Percentiles rank a stretch among this genome's conserved stretches.
These are phyloP conservation scores for Stephanodiscus minutulus DNA, from an alignment of 108 stramenopile species.

Conservation along the genomic window DNA sequence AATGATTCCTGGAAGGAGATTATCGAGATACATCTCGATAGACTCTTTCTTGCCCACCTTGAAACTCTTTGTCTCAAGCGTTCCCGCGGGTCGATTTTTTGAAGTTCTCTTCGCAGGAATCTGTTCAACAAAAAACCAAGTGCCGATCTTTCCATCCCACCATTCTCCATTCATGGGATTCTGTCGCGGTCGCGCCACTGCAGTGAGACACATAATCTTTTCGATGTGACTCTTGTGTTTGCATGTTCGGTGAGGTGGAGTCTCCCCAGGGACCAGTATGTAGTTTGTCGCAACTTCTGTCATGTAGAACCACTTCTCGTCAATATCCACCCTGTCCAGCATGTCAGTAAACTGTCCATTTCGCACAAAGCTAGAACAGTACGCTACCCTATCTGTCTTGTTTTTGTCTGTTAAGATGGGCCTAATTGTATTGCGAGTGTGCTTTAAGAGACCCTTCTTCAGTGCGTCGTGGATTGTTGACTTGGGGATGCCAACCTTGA, in stretches of 20 bases:
- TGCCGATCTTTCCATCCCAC: conserved; percentile 22
- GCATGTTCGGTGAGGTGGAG: neutral
- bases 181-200: neutral
- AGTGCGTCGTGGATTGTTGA: neutral
- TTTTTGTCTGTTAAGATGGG: neutral
- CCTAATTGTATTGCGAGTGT: neutral
- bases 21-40: neutral
- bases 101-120: conserved; percentile 1
- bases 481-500: neutral
- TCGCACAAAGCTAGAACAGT: neutral
- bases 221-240: conserved; percentile 21
- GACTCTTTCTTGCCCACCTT: neutral
- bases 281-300: neutral
- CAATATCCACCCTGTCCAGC: conserved; percentile 7
- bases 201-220: conserved; percentile 21
- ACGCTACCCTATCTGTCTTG: neutral
- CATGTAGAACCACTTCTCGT: conserved; percentile 29
- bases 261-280: conserved; percentile 10
- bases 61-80: neutral
- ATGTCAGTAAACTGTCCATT: neutral
- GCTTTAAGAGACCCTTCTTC: neutral
- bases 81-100: conserved; percentile 1
- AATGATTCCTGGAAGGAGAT: neutral
- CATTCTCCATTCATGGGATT: conserved; percentile 11
- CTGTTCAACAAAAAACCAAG: neutral